Conservation (phyloP, 805 yeast species). For the Isabelozyma heimii region DNA sequence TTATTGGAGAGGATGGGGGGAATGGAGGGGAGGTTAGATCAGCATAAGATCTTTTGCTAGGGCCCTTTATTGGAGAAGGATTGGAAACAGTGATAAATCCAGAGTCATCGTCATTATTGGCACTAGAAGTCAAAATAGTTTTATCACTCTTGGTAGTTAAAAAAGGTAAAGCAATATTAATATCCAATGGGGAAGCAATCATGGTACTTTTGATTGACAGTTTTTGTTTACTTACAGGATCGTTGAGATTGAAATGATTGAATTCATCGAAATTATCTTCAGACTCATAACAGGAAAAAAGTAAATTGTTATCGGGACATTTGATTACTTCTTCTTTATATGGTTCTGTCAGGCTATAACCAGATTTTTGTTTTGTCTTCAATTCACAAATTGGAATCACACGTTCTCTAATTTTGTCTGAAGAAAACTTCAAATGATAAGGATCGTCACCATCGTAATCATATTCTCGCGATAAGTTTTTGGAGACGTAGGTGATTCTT, state of each 20-base stretch:
- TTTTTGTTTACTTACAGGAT: conserved; percentile 3
- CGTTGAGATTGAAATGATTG: not conserved
- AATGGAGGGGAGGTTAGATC: conserved; percentile 5
- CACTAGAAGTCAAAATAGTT: conserved; percentile 16
- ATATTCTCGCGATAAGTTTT: conserved; percentile 40
- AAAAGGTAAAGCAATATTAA: conserved; percentile 43
- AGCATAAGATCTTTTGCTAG: not conserved
- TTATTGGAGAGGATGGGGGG: conserved; percentile 30
- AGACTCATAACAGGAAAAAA: conserved; percentile 52
- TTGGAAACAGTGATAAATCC: not conserved
- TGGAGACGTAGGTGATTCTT: conserved; percentile 60
- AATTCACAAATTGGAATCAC: conserved; percentile 61
- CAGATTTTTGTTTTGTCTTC: conserved; percentile 47
- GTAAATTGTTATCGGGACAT: conserved; percentile 58
- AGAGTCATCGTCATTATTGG: conserved; percentile 7
- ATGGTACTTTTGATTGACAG: conserved; percentile 12
- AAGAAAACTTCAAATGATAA: conserved; percentile 10
- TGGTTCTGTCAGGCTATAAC: conserved; percentile 32
- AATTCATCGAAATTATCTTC: conserved; percentile 10
- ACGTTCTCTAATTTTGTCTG: conserved; percentile 43
- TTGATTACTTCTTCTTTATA: conserved; percentile 61
- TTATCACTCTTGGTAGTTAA: conserved; percentile 38
- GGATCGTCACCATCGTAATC: conserved; percentile 41
- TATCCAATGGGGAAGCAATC: conserved; percentile 43
- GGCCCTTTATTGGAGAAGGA: conserved; percentile 5